phyloP scores from a whole-genome alignment of 1,284 basidiomycete species.

The Puccinia triticina region DNA sequence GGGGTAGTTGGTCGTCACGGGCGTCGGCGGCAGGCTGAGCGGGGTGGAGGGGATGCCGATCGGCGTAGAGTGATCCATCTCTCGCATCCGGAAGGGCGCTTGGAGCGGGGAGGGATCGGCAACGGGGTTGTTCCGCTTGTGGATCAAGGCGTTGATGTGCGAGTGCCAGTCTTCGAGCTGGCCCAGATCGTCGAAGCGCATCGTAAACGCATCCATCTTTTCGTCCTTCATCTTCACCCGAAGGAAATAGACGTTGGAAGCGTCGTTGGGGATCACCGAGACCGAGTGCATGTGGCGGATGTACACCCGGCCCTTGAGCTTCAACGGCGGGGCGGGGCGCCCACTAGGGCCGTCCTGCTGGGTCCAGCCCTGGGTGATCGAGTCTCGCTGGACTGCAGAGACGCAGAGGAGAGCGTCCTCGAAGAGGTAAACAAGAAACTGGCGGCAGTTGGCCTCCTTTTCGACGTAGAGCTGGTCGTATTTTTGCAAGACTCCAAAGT shows the following conservation, averaged over 20 bases:
- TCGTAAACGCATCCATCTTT: slow-evolving; percentile 84
- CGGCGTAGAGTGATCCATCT: not conserved
- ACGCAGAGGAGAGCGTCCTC: slow-evolving; percentile 95
- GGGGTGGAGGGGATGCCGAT: not conserved
- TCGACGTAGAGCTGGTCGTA: slow-evolving; percentile 87
- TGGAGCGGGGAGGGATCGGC: not conserved
- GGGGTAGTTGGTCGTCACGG: not conserved
- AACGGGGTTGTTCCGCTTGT: not conserved
- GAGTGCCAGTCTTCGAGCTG: slow-evolving; percentile 83
- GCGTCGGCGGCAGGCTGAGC: not conserved
- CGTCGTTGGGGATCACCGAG: slow-evolving; percentile 68
- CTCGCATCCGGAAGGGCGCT: not conserved
- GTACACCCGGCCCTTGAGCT: slow-evolving; percentile 91
- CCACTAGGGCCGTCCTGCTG: not conserved
- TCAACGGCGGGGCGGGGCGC: slow-evolving; percentile 63
- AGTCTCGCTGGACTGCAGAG: slow-evolving; percentile 63
- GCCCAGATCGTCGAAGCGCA: slow-evolving; percentile 88
- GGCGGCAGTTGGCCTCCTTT: slow-evolving; percentile 79
- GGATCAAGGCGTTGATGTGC: slow-evolving; percentile 74
- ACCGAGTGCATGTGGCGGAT: slow-evolving; percentile 84
- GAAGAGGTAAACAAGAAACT: slow-evolving; percentile 95
- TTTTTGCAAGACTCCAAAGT: slow-evolving; percentile 80
- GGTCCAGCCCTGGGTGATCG: slow-evolving; percentile 56
- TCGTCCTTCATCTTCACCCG: slow-evolving; percentile 96
- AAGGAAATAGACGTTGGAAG: slow-evolving; percentile 61